Evolutionary conservation across 1,284 basidiomycete species (phyloP), one percentile per base, ranked within the genome.

Genomic region (Ceratobasidium papillatum): DNA sequence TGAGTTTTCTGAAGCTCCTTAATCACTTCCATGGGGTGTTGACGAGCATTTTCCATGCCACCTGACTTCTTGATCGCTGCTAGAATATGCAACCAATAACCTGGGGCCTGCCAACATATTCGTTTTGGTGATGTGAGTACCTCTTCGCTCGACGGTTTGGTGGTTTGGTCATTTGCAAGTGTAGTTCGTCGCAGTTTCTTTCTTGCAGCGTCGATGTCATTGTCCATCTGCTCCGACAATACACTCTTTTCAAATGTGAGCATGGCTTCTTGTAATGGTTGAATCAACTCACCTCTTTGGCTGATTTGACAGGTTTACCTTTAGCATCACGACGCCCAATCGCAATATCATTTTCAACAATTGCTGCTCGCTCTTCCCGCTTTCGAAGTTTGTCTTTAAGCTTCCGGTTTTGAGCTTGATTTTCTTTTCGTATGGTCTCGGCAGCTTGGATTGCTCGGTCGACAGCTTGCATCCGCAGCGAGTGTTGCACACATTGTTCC

Each of bases 31-130:
- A 36, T 45, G 4, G 61, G 61, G 38, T 43, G 61, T 17, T 47
- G 17, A 11, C n/a, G 9, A 8, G 61, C 36, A 43, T 63, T 38
- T 14, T 63, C 43, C 4, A 63, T 12, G 12, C 61, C 36, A 58
- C n/a, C 27, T 3, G 9, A 8, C 3, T 30, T 19, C 38, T 63
- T 22, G 2, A 63, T 36, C 3, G 61, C 61, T 17, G 61, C 61
- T 12, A 63, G 38, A 17, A 63, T 63, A 63, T 63, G 61, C 14
- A 63, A 12, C 61, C 61, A 63, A 12, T 22, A 27, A 2, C 36
- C 61, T 12, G n/a, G 36, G 36, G 19, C 61, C n/a, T 43, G 61
- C 61, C 61, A 63, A 45, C 36, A 63, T 4, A 25, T 47, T 12
- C 27, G 36, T 41, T 43, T 63, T 5, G 27, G 61, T 38, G 22